Percentiles rank a stretch among this genome's conserved stretches.
Conservation (phyloP, 352 stramenopile species). For the Globisporangium takayamanum region DNA sequence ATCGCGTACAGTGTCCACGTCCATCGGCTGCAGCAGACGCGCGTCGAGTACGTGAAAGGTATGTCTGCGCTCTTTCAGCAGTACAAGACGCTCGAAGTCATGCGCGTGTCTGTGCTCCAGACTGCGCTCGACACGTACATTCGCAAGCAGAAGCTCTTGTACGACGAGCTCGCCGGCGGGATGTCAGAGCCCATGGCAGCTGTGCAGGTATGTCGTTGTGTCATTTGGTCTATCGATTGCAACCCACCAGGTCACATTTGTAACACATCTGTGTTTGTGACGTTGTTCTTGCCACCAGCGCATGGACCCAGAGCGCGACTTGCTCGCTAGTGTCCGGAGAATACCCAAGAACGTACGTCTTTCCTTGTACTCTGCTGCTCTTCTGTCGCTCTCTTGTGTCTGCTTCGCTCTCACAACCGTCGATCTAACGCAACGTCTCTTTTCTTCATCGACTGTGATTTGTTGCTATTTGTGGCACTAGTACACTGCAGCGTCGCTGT, state of each 20-base stretch:
- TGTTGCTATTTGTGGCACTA: slow-evolving; percentile 10
- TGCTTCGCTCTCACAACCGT: no score
- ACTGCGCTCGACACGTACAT: slow-evolving; percentile 71
- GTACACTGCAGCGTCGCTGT: slow-evolving; percentile 65
- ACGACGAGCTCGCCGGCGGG: slow-evolving; percentile 54
- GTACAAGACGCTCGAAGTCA: slow-evolving; percentile 76
- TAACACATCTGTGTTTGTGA: not conserved
- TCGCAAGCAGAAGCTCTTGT: slow-evolving; percentile 77
- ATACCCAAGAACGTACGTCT: slow-evolving; percentile 79
- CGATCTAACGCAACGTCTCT: no score
- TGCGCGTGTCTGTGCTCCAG: slow-evolving; percentile 65
- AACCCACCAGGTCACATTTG: not conserved
- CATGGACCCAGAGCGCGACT: slow-evolving; percentile 71
- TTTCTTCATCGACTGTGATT: no score
- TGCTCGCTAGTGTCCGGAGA: slow-evolving; percentile 67
- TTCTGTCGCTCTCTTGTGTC: no score
- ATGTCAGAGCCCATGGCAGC: slow-evolving; percentile 62
- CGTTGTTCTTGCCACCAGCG: slow-evolving; percentile 30
- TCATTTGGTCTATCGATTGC: no score
- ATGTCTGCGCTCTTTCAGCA: slow-evolving; percentile 78
- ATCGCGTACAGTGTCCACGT: slow-evolving; percentile 71
- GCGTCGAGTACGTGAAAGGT: slow-evolving; percentile 77
- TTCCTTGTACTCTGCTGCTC: slow-evolving; percentile 2
- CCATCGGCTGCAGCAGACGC: slow-evolving; percentile 48
- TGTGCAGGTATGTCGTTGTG: slow-evolving; percentile 34